Base-by-base conservation (phyloP, 75 land plant genomes). In the Chamaecyparis obtusa region DNA sequence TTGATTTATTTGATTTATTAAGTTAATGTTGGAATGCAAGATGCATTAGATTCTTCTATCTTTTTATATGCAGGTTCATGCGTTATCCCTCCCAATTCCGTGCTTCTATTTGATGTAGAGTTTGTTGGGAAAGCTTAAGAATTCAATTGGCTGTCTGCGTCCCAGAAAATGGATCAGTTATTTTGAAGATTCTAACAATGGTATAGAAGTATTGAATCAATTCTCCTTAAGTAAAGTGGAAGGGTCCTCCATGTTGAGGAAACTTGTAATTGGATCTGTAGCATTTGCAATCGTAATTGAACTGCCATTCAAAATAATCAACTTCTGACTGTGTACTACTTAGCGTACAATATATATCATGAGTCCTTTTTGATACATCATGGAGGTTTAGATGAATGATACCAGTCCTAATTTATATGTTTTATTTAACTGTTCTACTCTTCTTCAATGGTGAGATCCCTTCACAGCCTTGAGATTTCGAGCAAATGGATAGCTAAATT, bases 21-120 rank as follows among this genome's bases (percentile, higher is more conserved):
- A 44, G 48, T 43, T 46, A 44, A 81, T 21, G 32, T 81, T 46
- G n/a, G 46, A 81, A 81, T 46, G 33, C 21, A 27, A 44, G 30
- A 41, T 80, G 24, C 54, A 24, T 88, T 33, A 49, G 44, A 57
- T 13, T 30, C 41, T 46, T 36, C 21, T 75, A 54, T 71, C 2
- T 60, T 86, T 2, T 83, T 55, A 81, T 85, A 21, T 87, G 87
- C 98, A 97, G 99, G 99, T 78, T 91, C 96, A 32, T 97, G 98
- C 83, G 86, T 96, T 17, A 97, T 97, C 56, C 99, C 99, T 67
- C 99, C 99, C 2, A 90, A 96, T 89, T 96, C 99, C 37, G 94
- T 93, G 71, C 98, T 97, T 71, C 56, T 96, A 55, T 97, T 97
- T 91, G 96, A 97, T 88, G 98, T 97, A 81, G 99, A 97, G 90